Conservation (phyloP, 108 stramenopile species). For the Nitzschia palea region DNA sequence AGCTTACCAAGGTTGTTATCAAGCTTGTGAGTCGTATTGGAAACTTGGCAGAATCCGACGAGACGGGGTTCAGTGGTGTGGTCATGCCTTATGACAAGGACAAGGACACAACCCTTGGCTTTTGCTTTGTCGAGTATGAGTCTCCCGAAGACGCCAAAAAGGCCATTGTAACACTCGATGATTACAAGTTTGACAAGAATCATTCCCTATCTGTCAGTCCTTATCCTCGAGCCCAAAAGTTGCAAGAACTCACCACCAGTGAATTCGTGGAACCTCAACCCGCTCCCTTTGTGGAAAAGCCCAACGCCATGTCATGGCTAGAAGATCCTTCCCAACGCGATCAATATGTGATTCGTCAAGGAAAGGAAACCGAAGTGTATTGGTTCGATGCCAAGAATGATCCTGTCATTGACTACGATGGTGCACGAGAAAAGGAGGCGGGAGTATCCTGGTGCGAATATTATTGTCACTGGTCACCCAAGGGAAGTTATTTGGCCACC, state of each 20-base stretch:
- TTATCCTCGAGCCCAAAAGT: constrained; percentile 69
- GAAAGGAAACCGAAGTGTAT: constrained; percentile 86
- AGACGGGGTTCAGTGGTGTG: constrained; percentile 52
- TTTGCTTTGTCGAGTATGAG: constrained; percentile 91
- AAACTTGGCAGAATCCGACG: constrained; percentile 50
- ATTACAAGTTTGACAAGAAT: constrained; percentile 92
- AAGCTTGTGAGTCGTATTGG: constrained; percentile 76
- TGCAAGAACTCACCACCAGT: constrained; percentile 52
- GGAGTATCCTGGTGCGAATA: constrained; percentile 94
- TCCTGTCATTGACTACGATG: constrained; percentile 92
- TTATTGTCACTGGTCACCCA: constrained; percentile 92
- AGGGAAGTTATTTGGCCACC: constrained; percentile 92
- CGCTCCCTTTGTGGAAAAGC: constrained; percentile 81
- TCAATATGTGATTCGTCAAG: constrained; percentile 91
- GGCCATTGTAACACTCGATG: constrained; percentile 91
- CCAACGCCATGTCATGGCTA: constrained; percentile 89
- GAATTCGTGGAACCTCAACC: constrained; percentile 78
- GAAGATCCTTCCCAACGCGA: constrained; percentile 92
- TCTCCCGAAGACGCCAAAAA: constrained; percentile 86
- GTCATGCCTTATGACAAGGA: constrained; percentile 66
- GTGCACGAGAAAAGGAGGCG: constrained; percentile 93
- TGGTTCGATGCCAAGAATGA: constrained; percentile 87
- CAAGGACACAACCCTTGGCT: constrained; percentile 75
- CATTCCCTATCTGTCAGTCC: constrained; percentile 73
- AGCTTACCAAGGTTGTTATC: constrained; percentile 72